Evolutionary conservation across 768 basidiomycete species (phyloP).

Genomic region (Tricholoma flavovirens): DNA sequence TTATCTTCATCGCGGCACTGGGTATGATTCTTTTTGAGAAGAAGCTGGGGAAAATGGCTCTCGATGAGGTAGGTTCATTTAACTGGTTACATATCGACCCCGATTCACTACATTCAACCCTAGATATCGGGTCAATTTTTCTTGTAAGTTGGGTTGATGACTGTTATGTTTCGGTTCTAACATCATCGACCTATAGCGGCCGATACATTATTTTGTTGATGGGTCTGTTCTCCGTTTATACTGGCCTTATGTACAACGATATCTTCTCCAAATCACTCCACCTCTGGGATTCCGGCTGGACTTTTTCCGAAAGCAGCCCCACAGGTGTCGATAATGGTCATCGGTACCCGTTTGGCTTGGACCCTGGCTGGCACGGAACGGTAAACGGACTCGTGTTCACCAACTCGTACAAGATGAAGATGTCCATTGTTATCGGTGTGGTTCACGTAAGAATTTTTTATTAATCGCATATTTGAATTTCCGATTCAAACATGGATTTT

Average conservation of each 20-base stretch:
- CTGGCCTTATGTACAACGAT: conserved; percentile 98
- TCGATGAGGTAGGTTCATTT: conserved; percentile 58
- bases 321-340: conserved; percentile 53
- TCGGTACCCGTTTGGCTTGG: conserved; percentile 90
- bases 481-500: conserved; percentile 8
- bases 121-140: conserved; percentile 88
- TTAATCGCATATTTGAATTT: conserved; percentile 1
- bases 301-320: conserved; percentile 52
- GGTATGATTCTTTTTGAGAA: conserved; percentile 87
- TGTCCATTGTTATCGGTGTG: conserved; percentile 94
- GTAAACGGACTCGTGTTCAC: conserved; percentile 90
- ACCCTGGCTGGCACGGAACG: conserved; percentile 92
- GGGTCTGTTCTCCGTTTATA: conserved; percentile 96
- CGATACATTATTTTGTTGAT: conserved; percentile 96
- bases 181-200: conserved; percentile 48
- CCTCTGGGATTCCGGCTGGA: conserved; percentile 87
- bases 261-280: conserved; percentile 92
- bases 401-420: conserved; percentile 99
- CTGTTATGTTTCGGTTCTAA: conserved; percentile 3
- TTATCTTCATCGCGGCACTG: conserved; percentile 70
- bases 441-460: conserved; percentile 65
- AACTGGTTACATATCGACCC: neutral
- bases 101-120: conserved; percentile 3
- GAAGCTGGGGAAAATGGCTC: conserved; percentile 63
- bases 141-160: conserved; percentile 56